These are phyloP conservation scores for Kodamaea kaohsiungensis DNA, from an alignment of 805 yeast species.

Conservation along the genomic window DNA sequence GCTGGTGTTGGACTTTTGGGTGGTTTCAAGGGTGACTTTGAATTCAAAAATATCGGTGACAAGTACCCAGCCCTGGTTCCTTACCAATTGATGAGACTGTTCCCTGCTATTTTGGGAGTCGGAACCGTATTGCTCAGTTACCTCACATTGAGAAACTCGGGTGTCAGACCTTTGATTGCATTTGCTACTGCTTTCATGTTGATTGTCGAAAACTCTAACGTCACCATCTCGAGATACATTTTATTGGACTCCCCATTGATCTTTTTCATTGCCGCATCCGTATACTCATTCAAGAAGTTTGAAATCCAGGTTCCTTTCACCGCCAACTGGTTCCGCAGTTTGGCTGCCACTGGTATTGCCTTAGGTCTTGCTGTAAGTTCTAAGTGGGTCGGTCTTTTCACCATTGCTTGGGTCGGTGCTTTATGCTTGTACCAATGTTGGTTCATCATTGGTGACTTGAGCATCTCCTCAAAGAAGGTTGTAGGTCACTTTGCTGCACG, in stretches of 20 bases:
- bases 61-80: slow-evolving; percentile 60
- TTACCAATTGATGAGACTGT: slow-evolving; percentile 65
- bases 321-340: slow-evolving; percentile 55
- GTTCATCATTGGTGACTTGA: slow-evolving; percentile 72
- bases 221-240: slow-evolving; percentile 74
- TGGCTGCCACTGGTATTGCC: slow-evolving; percentile 65
- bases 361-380: slow-evolving; percentile 73
- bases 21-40: slow-evolving; percentile 73
- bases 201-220: slow-evolving; percentile 65
- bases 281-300: slow-evolving; percentile 63
- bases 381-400: slow-evolving; percentile 85
- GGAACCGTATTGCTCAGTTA: slow-evolving; percentile 66
- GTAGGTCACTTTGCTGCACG: slow-evolving; percentile 51
- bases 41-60: slow-evolving; percentile 66
- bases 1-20: slow-evolving; percentile 69
- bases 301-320: slow-evolving; percentile 66
- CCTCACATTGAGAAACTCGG: slow-evolving; percentile 69
- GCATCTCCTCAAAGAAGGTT: slow-evolving; percentile 46
- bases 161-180: slow-evolving; percentile 66
- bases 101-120: slow-evolving; percentile 68
- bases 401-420: slow-evolving; percentile 75
- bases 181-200: slow-evolving; percentile 56
- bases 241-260: slow-evolving; percentile 74
- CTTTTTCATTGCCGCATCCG: slow-evolving; percentile 73
- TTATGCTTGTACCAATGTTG: slow-evolving; percentile 63